Percentiles rank a stretch among this genome's conserved stretches.
Evolutionary conservation across 495 filamentous ascomycete genomes (phyloP).

Genomic region (Parachaetomium inaequale): DNA sequence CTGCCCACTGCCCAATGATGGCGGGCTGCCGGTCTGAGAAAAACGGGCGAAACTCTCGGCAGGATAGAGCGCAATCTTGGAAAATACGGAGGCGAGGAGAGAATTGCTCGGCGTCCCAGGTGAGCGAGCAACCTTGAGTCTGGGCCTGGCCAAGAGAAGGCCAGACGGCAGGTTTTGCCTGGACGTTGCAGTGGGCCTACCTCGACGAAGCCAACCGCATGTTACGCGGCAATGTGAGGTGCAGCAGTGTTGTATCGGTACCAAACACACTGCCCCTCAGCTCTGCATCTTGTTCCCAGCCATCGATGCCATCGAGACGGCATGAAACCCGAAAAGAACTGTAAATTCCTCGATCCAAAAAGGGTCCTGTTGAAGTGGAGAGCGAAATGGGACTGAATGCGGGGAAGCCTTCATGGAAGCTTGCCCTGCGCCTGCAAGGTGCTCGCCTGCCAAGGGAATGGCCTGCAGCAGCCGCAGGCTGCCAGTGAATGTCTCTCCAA

Average conservation of each 20-base stretch:
- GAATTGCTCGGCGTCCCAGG: background rate
- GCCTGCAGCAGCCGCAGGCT: background rate
- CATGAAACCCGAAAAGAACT: background rate
- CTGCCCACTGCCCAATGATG: background rate
- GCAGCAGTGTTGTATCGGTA: background rate
- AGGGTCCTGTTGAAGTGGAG: background rate
- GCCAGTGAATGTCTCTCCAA: background rate
- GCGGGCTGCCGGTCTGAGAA: background rate
- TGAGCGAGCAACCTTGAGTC: too few species aligned
- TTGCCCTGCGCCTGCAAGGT: background rate
- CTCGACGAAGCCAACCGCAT: background rate
- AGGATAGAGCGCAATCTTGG: constrained; percentile 5
- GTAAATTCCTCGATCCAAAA: background rate
- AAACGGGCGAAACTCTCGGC: constrained; percentile 2
- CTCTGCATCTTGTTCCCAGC: background rate
- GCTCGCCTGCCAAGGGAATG: constrained; percentile 2
- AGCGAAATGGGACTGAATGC: background rate
- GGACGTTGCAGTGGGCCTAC: too few species aligned
- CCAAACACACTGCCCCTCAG: background rate
- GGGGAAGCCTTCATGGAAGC: background rate
- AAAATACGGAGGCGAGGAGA: constrained; percentile 16
- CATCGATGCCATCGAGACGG: background rate
- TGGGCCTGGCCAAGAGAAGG: background rate
- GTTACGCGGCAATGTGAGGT: background rate
- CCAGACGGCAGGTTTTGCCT: too few species aligned